Base-by-base conservation (phyloP, 306 rosid genomes). In the Morella rubra region DNA sequence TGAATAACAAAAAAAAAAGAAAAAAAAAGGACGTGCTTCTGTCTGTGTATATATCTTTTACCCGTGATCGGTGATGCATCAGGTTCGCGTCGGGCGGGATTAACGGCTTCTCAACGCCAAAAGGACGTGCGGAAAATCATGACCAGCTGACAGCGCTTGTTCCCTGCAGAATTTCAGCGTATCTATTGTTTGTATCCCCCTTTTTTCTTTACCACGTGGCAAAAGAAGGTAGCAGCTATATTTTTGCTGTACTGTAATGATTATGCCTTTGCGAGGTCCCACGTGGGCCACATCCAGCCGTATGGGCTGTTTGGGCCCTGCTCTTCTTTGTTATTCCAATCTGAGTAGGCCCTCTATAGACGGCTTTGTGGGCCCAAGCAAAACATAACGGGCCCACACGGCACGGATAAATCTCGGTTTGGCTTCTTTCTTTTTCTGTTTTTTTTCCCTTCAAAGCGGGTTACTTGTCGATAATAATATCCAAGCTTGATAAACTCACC, bases 61-160 rank as follows among this genome's bases (percentile, higher is more conserved):
- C 37, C 37, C 3, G 37, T 2, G 37, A 32, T 32, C 37, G 37
- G 37, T 75, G 77, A 85, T 85, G 64, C 56, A 58, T 46, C 62
- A 37, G 78, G 82, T 84, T 81, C 92, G 91, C 37, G 3, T 32
- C 37, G 37, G 37, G 37, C 94, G 91, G 89, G 83, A 78, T 85
- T 86, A 84, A 86, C 93, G 96, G 94, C 95, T 82, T 93, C 90
- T 84, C 53, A 86, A 87, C 84, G 94, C 85, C 79, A 81, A 69
- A 86, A 76, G 75, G 71, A 55, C 60, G 6, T 46, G 44, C 24
- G 47, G 54, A 76, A 32, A 32, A 32, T 32, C 4, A 13, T 71
- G 77, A 8, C 80, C 76, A 41, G 44, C 7, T 86, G 22, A 70
- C 87, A 62, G 52, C 0, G 40, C 58, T 22, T 32, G 64, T 70